Evolutionary conservation across 768 basidiomycete species (phyloP).

Genomic region (Boletus sp.): DNA sequence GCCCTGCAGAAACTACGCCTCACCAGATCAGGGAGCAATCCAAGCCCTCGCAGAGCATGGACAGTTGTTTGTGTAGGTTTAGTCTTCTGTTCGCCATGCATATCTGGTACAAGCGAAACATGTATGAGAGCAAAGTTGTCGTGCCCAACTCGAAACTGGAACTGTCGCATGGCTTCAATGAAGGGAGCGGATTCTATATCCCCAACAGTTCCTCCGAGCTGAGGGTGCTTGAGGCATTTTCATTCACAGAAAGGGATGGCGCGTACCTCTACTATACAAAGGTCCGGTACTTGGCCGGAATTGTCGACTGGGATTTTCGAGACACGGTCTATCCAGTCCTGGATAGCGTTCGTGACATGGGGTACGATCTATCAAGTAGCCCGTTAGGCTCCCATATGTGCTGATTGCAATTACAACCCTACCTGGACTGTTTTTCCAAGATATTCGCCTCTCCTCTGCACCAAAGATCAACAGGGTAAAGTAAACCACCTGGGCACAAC

Average conservation of each 20-base stretch:
- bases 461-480: conserved; percentile 9
- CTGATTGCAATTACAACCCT: conserved; percentile 10
- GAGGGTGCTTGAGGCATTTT: conserved; percentile 2
- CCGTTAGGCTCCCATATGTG: conserved; percentile 5
- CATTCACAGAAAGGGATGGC: not conserved
- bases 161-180: conserved; percentile 98
- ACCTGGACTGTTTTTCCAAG: conserved; percentile 97
- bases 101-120: conserved; percentile 96
- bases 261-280: conserved; percentile 95
- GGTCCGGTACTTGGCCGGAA: conserved; percentile 87
- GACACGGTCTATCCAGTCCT: conserved; percentile 97
- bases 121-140: conserved; percentile 97
- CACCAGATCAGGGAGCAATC: conserved; percentile 89
- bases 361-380: conserved; percentile 70
- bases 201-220: conserved; percentile 98
- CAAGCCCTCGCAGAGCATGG: conserved; percentile 87
- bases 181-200: conserved; percentile 99
- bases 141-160: conserved; percentile 96
- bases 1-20: conserved; percentile 23
- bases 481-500: conserved; percentile 22
- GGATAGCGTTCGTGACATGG: conserved; percentile 93
- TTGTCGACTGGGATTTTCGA: conserved; percentile 94
- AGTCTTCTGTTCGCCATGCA: conserved; percentile 99
- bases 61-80: conserved; percentile 98
- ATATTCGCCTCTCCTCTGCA: conserved; percentile 78